Conservation (phyloP, 768 basidiomycete genomes). For the Xerocomellus dryophilus region DNA sequence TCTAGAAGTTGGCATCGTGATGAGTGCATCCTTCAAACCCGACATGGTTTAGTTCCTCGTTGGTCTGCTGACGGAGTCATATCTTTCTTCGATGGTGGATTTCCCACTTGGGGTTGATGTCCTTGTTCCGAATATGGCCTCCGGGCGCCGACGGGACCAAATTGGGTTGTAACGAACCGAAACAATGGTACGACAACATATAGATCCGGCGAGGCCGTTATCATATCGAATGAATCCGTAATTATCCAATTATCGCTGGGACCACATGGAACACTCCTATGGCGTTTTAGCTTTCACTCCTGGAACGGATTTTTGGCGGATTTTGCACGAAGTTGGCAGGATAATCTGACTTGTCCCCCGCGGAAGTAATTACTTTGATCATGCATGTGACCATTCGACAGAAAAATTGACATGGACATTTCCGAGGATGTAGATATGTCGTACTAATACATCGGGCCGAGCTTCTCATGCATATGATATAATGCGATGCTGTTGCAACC, state of each 20-base stretch:
- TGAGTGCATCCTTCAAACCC: background rate
- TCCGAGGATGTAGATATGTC: slow-evolving; percentile 13
- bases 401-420: slow-evolving; percentile 3
- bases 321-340: background rate
- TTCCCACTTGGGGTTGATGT: slow-evolving; percentile 5
- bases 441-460: background rate
- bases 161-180: slow-evolving; percentile 20
- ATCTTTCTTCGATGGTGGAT: slow-evolving; percentile 6
- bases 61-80: background rate
- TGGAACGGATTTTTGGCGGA: slow-evolving; percentile 11
- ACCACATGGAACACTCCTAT: slow-evolving; percentile 10
- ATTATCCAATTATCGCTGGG: background rate
- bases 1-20: slow-evolving; percentile 3
- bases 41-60: background rate
- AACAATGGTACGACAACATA: slow-evolving; percentile 21
- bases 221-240: background rate
- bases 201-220: slow-evolving; percentile 14
- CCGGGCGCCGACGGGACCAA: slow-evolving; percentile 2
- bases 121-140: slow-evolving; percentile 18
- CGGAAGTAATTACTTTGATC: slow-evolving; percentile 7
- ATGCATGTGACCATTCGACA: slow-evolving; percentile 1
- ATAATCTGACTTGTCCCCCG: slow-evolving; percentile 2
- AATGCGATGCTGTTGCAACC: background rate
- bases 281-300: slow-evolving; percentile 1
- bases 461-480: background rate